Evolutionary conservation across 2,329 filamentous ascomycete species (phyloP), one percentile per base, ranked within the genome.

Genomic region (Stemphylium beticola): DNA sequence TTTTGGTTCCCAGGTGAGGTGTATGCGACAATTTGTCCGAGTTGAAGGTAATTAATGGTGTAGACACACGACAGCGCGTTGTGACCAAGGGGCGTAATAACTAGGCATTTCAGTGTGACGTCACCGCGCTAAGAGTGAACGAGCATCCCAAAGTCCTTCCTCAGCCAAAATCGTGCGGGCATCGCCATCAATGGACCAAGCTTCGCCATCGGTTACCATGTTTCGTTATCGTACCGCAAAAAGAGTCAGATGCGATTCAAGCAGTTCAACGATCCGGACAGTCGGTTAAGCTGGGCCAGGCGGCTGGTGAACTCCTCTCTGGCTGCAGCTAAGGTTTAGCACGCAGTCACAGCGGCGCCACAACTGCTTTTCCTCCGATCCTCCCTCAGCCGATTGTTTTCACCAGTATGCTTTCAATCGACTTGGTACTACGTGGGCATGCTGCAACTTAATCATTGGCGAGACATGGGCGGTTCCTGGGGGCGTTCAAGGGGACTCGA

Each of bases 1-100:
- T 76, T 1, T 49, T 68, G 53, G 57, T 7, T 20, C 29, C n/a
- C 46, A 18, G 14, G 31, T 20, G 34, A 24, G 32, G 4, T 11
- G 49, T 15, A 36, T 22, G 29, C 34, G 17, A 36, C 41, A 24
- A 40, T 37, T 55, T 37, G 44, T 53, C 31, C 36, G 26, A 42
- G 41, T 12, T 37, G 26, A 49, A 42, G 12, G 40, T 47, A 37
- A 32, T 34, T 34, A 40, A 42, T 41, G 26, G 39, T 31, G 42
- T 40, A 42, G 34, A 42, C 17, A 43, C 29, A 41, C 22, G 31
- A 57, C 2, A 54, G 18, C 29, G 49, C 18, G 39, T 18, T 17
- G 37, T 33, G 22, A 38, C 8, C 34, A 20, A 41, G 34, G 5
- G 12, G 36, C 31, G 50, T 36, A 36, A 18, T 15, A 11, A 9